Evolutionary conservation across 2,329 filamentous ascomycete species (phyloP), one percentile per base, ranked within the genome.

Genomic region (Harringtonia aguacate): DNA sequence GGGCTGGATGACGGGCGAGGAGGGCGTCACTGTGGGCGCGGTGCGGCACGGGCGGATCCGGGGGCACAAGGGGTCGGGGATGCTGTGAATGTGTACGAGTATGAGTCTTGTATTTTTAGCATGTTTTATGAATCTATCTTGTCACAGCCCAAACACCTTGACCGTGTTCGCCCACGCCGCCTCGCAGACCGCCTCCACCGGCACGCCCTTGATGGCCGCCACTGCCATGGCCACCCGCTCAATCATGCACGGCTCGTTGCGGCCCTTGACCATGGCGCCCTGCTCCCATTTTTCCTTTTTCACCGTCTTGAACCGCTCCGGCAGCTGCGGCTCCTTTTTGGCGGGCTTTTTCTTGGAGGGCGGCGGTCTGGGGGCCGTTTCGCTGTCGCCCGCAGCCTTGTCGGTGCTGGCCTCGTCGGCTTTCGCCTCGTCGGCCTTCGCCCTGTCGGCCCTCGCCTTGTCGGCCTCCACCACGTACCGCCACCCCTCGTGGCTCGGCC

Each of bases 201-300:
- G 64, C 4, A 95, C 69, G 0, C 76, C 86, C 62, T 95, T 95
- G 50, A 97, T 83, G 35, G 74, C 79, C 2, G 92, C 90, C 51
- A 98, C 81, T 41, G 90, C 86, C 60, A 83, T 80, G n/a, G 87
- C 92, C 14, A 98, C 85, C 43, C 83, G 79, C 51, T 82, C 79
- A 52, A 98, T 95, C 43, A 77, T 83, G 54, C 84, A 89, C 10
- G 90, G 86, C 63, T 98, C 92, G 58, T 98, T 98, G 48, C 92
- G 77, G 1, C 90, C 87, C 66, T 97, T 98, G 43, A 98, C 77
- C 85, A 95, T 90, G 34, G 73, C 73, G 0, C 89, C 90, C 55
- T 86, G 79, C 36, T 77, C 75, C 83, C 88, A 98, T 61, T 86
- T 94, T 66, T 98, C 92, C 66, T 95, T 97, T 72, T 97, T 98